Conservation (phyloP, 2,329 filamentous ascomycete genomes). For the Cladobotryum mycophilum region DNA sequence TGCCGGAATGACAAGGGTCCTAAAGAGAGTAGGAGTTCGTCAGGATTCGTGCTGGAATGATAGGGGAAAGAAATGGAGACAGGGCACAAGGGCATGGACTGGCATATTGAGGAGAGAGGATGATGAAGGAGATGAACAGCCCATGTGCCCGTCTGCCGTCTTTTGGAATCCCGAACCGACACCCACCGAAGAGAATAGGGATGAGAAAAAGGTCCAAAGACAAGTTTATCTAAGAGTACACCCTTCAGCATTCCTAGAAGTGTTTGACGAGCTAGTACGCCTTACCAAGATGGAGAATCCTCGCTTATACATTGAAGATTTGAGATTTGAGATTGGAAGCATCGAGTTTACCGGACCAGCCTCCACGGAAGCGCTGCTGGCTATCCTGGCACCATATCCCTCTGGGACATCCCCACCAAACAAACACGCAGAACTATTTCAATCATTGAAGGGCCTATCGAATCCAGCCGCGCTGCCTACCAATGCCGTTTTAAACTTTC, state of each 20-base stretch:
- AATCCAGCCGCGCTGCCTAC: constrained; percentile 64
- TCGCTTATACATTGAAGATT: constrained; percentile 57
- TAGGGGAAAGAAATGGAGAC: constrained; percentile 65
- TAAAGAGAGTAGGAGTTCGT: constrained; percentile 59
- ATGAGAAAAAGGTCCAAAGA: constrained; percentile 24
- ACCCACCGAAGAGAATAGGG: constrained; percentile 19
- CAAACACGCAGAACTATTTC: constrained; percentile 44
- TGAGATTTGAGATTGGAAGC: constrained; percentile 61
- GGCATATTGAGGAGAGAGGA: constrained; percentile 47
- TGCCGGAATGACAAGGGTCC: constrained; percentile 56
- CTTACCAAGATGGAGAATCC: constrained; percentile 56
- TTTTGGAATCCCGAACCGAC: constrained; percentile 60
- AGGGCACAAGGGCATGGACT: constrained; percentile 43
- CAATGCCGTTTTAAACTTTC: constrained; percentile 66
- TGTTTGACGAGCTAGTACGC: constrained; percentile 57
- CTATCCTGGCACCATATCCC: constrained; percentile 54
- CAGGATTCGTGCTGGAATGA: constrained; percentile 56
- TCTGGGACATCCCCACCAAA: constrained; percentile 21
- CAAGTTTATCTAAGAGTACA: constrained; percentile 69
- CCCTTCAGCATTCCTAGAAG: constrained; percentile 68
- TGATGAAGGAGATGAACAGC: constrained; percentile 40
- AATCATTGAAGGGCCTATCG: constrained; percentile 50
- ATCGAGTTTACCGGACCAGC: constrained; percentile 58
- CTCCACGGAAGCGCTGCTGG: constrained; percentile 70
- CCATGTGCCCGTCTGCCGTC: constrained; percentile 66